Percentiles rank a stretch among this genome's conserved stretches.
Conservation (phyloP, 345 rosid species). For the Citrus hindsii region DNA sequence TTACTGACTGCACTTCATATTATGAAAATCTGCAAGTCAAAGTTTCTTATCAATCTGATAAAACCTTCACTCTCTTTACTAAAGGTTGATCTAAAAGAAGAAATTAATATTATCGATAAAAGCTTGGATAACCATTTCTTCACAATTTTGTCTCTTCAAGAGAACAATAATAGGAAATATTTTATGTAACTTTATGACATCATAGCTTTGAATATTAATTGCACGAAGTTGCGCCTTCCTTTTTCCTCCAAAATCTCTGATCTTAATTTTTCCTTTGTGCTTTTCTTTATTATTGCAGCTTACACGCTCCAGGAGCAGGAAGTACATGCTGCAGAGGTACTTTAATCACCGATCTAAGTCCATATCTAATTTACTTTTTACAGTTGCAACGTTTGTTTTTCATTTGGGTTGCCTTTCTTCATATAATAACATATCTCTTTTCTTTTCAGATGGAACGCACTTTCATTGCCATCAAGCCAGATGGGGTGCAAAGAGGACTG, state of each 20-base stretch:
- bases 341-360: neutral
- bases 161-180: neutral
- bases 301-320: slow-evolving; percentile 89
- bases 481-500: slow-evolving; percentile 96
- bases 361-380: neutral
- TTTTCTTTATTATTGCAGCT: slow-evolving; percentile 36
- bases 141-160: neutral
- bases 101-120: neutral
- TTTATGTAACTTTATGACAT: neutral
- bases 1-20: neutral
- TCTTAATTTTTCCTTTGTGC: slow-evolving; percentile 7
- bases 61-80: neutral
- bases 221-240: neutral
- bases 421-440: neutral
- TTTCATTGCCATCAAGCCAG: slow-evolving; percentile 98
- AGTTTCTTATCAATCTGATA: neutral
- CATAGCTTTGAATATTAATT: neutral
- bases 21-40: neutral
- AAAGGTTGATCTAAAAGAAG: neutral
- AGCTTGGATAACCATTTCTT: neutral
- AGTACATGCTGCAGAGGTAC: slow-evolving; percentile 88
- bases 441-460: slow-evolving; percentile 75
- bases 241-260: neutral
- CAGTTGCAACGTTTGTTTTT: neutral
- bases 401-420: neutral